Percentiles rank a stretch among this genome's conserved stretches.
Conservation (phyloP, 805 yeast genomes). For the Candida easanensis region DNA sequence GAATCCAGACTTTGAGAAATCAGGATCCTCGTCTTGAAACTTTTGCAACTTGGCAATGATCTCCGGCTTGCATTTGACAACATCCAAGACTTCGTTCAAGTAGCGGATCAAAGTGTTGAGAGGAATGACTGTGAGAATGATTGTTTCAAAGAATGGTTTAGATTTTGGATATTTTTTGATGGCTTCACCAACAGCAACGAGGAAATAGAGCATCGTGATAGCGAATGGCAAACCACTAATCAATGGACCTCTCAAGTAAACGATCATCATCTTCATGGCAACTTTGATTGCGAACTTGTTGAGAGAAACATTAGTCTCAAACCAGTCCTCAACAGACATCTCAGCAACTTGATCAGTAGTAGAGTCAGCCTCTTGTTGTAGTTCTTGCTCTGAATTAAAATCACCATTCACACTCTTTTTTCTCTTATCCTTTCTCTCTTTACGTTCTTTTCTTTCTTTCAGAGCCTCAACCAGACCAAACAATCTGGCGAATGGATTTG, state of each 20-base stretch:
- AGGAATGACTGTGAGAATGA: slow-evolving; percentile 59
- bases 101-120: slow-evolving; percentile 65
- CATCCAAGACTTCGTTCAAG: slow-evolving; percentile 52
- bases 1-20: slow-evolving; percentile 22
- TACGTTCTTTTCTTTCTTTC: slow-evolving; percentile 68
- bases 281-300: slow-evolving; percentile 60
- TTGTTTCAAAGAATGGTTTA: slow-evolving; percentile 45
- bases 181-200: slow-evolving; percentile 61
- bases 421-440: slow-evolving; percentile 56
- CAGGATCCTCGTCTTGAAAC: slow-evolving; percentile 16
- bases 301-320: slow-evolving; percentile 45
- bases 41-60: slow-evolving; percentile 1
- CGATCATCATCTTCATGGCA: slow-evolving; percentile 63
- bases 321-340: slow-evolving; percentile 43
- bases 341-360: slow-evolving; percentile 5
- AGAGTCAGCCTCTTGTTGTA: slow-evolving; percentile 3
- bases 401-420: slow-evolving; percentile 13
- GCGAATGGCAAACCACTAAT: slow-evolving; percentile 69
- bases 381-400: background rate
- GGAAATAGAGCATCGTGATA: slow-evolving; percentile 73
- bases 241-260: slow-evolving; percentile 66
- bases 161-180: slow-evolving; percentile 43
- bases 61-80: slow-evolving; percentile 23
- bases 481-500: slow-evolving; percentile 72
- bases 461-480: slow-evolving; percentile 71